Percentiles rank a stretch among this genome's conserved stretches.
These are phyloP conservation scores for Hemileccinum impolitum DNA, from an alignment of 768 basidiomycete species.

Conservation along the genomic window DNA sequence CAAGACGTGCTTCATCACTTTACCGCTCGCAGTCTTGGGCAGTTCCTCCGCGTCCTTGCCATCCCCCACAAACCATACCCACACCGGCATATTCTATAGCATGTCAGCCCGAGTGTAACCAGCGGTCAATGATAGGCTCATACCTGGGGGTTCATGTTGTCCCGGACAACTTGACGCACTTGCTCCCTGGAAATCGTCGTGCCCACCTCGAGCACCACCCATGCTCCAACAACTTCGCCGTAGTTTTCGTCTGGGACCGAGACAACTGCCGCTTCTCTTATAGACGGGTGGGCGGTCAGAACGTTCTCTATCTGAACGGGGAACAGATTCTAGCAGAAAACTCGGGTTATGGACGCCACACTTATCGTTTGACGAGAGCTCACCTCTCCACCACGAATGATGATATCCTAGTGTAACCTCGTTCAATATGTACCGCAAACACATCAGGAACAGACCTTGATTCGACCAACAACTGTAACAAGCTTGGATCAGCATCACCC, in stretches of 20 bases:
- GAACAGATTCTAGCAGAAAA: constrained; percentile 61
- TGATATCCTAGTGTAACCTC: constrained; percentile 55
- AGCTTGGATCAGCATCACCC: not conserved
- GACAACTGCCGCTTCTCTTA: constrained; percentile 72
- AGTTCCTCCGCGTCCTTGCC: constrained; percentile 55
- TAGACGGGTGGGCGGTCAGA: constrained; percentile 48
- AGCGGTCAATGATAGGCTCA: constrained; percentile 3
- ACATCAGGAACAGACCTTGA: constrained; percentile 49
- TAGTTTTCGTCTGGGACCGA: constrained; percentile 65
- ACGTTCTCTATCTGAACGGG: constrained; percentile 84
- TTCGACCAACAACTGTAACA: constrained; percentile 66
- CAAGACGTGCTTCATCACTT: constrained; percentile 79
- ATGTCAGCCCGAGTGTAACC: not conserved
- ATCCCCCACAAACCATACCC: constrained; percentile 82
- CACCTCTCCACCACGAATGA: constrained; percentile 85
- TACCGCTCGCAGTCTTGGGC: constrained; percentile 86
- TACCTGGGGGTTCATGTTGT: constrained; percentile 79
- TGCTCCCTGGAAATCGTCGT: constrained; percentile 43
- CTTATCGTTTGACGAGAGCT: not conserved
- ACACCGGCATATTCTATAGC: constrained; percentile 66
- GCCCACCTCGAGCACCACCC: constrained; percentile 55
- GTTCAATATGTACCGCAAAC: not conserved
- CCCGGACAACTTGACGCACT: constrained; percentile 50
- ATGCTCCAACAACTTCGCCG: constrained; percentile 80
- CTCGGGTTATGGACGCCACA: not conserved